Evolutionary conservation across 2,329 filamentous ascomycete species (phyloP), one percentile per base, ranked within the genome.

Genomic region (Tolypocladium album): DNA sequence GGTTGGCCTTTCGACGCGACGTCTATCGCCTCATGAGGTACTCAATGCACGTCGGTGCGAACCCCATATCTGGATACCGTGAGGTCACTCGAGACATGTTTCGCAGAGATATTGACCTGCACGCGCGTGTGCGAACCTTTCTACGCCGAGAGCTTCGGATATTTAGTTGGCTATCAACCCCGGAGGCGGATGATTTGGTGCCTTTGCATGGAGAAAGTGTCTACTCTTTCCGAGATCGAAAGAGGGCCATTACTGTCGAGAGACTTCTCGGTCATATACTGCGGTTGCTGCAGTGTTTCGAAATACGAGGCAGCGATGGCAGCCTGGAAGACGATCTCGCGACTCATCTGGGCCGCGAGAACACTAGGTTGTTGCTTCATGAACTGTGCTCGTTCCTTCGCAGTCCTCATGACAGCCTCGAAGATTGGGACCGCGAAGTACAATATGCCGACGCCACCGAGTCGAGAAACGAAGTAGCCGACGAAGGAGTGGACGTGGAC

Each of bases 191-290:
- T 57, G 57, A 60, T 27, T 40, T 61, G 13, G 55, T 61, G 9
- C 9, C 58, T 11, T 55, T 45, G 15, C 50, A 55, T 2, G 60
- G 59, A 3, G 58, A 50, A 20, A 53, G 57, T 22, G 17, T 59
- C 1, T 62, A 59, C 40, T 63, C 53, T 6, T 43, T 55, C 1
- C 59, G 57, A 67, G 67, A 63, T 64, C 69, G 59, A 59, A 68
- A 65, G 27, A 64, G 83, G 47, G 81, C 81, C 6, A 87, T 83
- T 64, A 93, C 92, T 67, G 84, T 88, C 9, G 92, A 96, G 68
- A 96, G 92, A 63, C 73, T 97, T 13, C 80, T 97, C 12, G 90
- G 95, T 68, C 96, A 95, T 70, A 84, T 96, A 58, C 75, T 97
- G 47, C 88, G 88, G 12, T 88, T 97, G 27, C 75, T 97, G 61